Evolutionary conservation across 1,139 yeast species (phyloP).

Genomic region (Diutina ranongensis): DNA sequence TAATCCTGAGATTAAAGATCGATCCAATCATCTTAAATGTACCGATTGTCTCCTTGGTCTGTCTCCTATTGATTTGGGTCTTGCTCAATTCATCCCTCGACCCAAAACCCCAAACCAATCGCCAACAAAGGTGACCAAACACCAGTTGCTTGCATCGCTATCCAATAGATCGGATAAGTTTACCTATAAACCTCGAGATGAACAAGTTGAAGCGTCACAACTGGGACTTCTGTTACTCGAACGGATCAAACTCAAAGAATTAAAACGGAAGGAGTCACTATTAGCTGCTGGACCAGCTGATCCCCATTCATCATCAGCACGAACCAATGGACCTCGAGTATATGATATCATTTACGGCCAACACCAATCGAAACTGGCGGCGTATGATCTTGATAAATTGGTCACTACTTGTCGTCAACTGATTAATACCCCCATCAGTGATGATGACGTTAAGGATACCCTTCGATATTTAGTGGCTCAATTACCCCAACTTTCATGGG

Average conservation of each 20-base stretch:
- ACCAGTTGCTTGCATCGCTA: not conserved
- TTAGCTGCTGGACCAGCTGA: not conserved
- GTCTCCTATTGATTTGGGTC: not conserved
- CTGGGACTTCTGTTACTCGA: constrained; percentile 1
- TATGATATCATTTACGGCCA: constrained; percentile 2
- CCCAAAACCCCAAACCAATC: not conserved
- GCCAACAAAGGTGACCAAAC: constrained; percentile 2
- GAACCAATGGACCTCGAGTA: not conserved
- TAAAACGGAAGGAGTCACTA: not conserved
- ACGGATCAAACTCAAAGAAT: constrained; percentile 1
- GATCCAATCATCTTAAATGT: not conserved
- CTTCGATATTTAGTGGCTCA: not conserved
- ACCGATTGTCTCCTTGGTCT: not conserved
- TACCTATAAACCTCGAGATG: not conserved
- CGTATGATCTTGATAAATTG: not conserved
- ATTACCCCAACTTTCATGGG: not conserved
- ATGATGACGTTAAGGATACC: not conserved
- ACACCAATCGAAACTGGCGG: not conserved
- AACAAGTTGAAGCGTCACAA: not conserved
- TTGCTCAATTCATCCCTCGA: not conserved
- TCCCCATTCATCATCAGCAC: not conserved
- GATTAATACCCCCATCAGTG: not conserved
- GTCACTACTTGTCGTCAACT: not conserved
- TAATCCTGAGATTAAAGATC: not conserved
- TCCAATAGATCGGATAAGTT: not conserved